Percentiles rank a stretch among this genome's conserved stretches.
phyloP scores from a whole-genome alignment of 2,329 filamentous ascomycete genomes.

The Pseudogymnoascus sp. region DNA sequence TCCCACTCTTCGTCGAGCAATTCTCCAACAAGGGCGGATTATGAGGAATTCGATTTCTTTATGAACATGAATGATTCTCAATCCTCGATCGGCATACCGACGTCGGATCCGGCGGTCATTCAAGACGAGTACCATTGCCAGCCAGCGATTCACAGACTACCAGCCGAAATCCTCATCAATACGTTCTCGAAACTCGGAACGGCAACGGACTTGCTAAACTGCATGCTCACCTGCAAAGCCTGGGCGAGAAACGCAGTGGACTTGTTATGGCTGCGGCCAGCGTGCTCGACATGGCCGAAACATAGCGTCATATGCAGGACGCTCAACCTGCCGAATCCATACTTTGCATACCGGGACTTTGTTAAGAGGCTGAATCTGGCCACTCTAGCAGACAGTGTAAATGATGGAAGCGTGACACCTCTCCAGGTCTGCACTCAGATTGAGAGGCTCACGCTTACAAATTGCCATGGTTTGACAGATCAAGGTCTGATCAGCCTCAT shows the following conservation, averaged over 20 bases:
- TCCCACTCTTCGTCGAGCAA: constrained; percentile 49
- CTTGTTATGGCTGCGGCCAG: constrained; percentile 86
- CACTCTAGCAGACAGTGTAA: constrained; percentile 63
- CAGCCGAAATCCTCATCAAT: constrained; percentile 88
- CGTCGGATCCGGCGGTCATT: constrained; percentile 64
- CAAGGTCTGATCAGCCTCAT: constrained; percentile 72
- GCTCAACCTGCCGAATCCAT: constrained; percentile 61
- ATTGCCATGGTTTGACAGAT: constrained; percentile 79
- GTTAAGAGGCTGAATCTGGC: constrained; percentile 90
- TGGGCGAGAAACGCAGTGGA: constrained; percentile 93
- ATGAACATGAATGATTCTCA: constrained; percentile 83
- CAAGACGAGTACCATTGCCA: constrained; percentile 54
- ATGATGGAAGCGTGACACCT: constrained; percentile 79
- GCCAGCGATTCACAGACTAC: constrained; percentile 75
- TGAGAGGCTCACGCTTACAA: constrained; percentile 85
- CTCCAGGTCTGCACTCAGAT: constrained; percentile 80
- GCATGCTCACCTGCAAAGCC: constrained; percentile 87
- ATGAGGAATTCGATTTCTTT: constrained; percentile 92
- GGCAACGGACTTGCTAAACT: constrained; percentile 69
- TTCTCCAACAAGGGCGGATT: constrained; percentile 66
- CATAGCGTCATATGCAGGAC: constrained; percentile 74
- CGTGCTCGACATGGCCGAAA: constrained; percentile 79
- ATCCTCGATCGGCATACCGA: constrained; percentile 77
- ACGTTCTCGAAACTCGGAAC: constrained; percentile 78
- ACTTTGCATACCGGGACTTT: constrained; percentile 82